phyloP scores from a whole-genome alignment of 371 early-diverging fungal species.

The Catenaria anguillulae region DNA sequence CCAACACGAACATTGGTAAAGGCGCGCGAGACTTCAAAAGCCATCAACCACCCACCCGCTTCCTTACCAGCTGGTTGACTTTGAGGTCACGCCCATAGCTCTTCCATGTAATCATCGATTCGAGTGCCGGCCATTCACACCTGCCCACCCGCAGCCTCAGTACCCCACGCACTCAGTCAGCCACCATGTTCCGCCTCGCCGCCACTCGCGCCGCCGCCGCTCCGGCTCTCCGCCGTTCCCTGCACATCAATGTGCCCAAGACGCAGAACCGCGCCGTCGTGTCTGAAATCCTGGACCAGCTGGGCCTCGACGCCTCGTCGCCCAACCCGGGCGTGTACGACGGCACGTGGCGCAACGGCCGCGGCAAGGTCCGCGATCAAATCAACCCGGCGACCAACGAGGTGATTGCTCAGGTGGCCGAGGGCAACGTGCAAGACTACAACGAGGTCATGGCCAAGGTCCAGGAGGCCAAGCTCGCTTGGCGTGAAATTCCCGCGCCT shows the following conservation, averaged over 20 bases:
- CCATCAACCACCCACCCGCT: too few relatives aligned
- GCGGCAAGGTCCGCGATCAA: constrained; percentile 54
- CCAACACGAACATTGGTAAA: too few relatives aligned
- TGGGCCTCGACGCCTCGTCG: constrained; percentile 46
- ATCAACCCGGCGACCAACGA: constrained; percentile 78
- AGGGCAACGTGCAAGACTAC: constrained; percentile 20
- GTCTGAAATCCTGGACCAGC: constrained; percentile 37
- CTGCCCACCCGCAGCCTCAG: too few relatives aligned
- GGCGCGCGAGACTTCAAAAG: too few relatives aligned
- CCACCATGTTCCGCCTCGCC: too few relatives aligned
- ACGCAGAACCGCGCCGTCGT: constrained; percentile 4
- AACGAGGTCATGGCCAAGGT: constrained; percentile 37
- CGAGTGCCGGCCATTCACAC: too few relatives aligned
- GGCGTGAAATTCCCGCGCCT: constrained; percentile 78
- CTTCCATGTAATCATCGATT: too few relatives aligned
- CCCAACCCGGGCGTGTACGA: constrained; percentile 70
- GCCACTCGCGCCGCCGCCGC: too few relatives aligned
- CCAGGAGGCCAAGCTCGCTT: constrained; percentile 45
- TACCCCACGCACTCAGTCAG: too few relatives aligned
- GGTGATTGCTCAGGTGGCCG: constrained; percentile 59
- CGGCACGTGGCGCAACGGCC: constrained; percentile 68
- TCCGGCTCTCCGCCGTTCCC: background rate
- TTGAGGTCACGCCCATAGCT: too few relatives aligned
- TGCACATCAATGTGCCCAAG: constrained; percentile 5
- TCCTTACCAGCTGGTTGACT: too few relatives aligned